Conservation (phyloP, 2,329 filamentous ascomycete genomes). For the Teratosphaeriaceae sp. region DNA sequence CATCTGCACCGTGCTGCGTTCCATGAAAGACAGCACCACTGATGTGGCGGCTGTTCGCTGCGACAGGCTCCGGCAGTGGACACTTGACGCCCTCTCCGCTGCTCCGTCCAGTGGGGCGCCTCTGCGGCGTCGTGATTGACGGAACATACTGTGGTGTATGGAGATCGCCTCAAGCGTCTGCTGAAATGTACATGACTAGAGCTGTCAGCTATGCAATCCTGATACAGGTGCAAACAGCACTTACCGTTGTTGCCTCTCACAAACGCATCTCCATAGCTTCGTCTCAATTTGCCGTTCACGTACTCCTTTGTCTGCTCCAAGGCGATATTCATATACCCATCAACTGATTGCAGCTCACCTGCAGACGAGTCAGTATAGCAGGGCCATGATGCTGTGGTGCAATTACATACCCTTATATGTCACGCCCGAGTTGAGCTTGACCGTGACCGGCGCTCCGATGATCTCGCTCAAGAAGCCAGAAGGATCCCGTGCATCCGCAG, state of each 20-base stretch:
- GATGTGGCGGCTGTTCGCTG: too few species aligned
- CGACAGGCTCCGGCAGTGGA: too few species aligned
- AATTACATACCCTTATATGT: constrained; percentile 75
- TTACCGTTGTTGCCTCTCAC: constrained; percentile 92
- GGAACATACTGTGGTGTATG: too few species aligned
- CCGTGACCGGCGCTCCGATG: constrained; percentile 86
- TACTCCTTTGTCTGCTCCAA: constrained; percentile 92
- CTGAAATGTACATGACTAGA: constrained; percentile 66
- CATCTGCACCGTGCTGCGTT: too few species aligned
- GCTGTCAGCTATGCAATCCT: constrained; percentile 2
- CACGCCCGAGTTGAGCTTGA: constrained; percentile 97
- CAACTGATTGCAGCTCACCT: constrained; percentile 95
- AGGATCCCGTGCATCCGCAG: constrained; percentile 76
- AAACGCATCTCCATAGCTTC: constrained; percentile 89
- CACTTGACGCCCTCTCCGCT: too few species aligned
- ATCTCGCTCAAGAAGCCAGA: constrained; percentile 91
- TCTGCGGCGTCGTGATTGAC: constrained; percentile 10
- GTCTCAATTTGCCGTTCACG: constrained; percentile 74
- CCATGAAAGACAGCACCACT: too few species aligned
- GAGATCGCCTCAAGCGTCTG: constrained; percentile 51
- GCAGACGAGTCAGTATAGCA: background rate
- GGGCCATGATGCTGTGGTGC: too few species aligned
- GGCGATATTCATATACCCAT: constrained; percentile 99
- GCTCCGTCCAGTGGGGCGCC: too few species aligned
- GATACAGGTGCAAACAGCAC: constrained; percentile 2